Percentiles rank a stretch among this genome's conserved stretches.
Conservation (phyloP, 2,329 filamentous ascomycete genomes). For the Westerdykella sp. region DNA sequence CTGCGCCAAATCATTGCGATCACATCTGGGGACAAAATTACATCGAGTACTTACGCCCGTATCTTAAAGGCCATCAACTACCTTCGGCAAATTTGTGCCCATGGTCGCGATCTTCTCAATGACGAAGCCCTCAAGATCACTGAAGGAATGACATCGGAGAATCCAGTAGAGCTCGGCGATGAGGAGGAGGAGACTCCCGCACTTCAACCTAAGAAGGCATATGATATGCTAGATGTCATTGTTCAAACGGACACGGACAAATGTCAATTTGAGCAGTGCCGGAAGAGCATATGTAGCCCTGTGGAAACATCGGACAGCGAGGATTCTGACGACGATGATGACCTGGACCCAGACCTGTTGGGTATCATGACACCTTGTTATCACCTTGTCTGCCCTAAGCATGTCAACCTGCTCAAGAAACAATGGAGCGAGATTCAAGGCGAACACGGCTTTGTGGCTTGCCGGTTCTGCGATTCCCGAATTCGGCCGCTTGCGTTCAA, state of each 20-base stretch:
- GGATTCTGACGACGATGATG: constrained; percentile 48
- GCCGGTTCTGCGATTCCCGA: constrained; percentile 61
- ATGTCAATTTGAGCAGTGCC: constrained; percentile 63
- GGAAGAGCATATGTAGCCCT: constrained; percentile 38
- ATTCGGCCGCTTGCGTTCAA: constrained; percentile 61
- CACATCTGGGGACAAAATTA: constrained; percentile 58
- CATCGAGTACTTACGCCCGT: constrained; percentile 85
- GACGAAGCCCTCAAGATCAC: constrained; percentile 75
- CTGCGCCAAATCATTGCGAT: constrained; percentile 73
- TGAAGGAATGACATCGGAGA: constrained; percentile 73
- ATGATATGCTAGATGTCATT: constrained; percentile 80
- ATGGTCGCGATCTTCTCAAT: constrained; percentile 84
- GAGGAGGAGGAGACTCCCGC: constrained; percentile 57
- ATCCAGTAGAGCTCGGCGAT: constrained; percentile 83
- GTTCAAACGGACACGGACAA: constrained; percentile 70
- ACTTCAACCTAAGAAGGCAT: constrained; percentile 66
- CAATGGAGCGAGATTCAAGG: constrained; percentile 42
- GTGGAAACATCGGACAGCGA: constrained; percentile 51
- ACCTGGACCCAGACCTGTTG: constrained; percentile 52
- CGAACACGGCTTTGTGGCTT: constrained; percentile 49
- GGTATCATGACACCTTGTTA: constrained; percentile 82
- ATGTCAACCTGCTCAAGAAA: constrained; percentile 57
- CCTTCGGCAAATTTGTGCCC: constrained; percentile 83
- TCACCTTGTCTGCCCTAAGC: constrained; percentile 74
- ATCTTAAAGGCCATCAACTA: constrained; percentile 88